A percentile compares a stretch with the other conserved stretches of the same genome.
Conservation (phyloP, 2,329 filamentous ascomycete genomes). For the Sclerotiophoma versabilis region DNA sequence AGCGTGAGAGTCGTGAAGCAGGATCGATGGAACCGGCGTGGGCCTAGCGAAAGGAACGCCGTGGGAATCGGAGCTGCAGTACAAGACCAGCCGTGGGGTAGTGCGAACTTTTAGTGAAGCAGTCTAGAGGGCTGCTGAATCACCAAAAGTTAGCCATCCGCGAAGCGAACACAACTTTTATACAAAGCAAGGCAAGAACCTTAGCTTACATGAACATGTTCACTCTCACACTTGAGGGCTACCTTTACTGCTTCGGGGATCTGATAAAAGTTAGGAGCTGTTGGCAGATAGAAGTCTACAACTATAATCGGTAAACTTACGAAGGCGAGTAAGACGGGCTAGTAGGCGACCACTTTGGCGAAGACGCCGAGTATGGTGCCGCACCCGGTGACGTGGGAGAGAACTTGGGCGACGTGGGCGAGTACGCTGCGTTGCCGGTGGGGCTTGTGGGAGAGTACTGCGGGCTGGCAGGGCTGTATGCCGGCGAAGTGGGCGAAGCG, state of each 20-base stretch:
- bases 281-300: conserved; percentile 20
- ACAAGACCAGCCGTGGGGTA: conserved; percentile 23
- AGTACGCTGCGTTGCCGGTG: conserved; percentile 60
- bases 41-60: conserved; percentile 50
- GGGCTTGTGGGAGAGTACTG: conserved; percentile 62
- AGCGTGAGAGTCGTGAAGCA: not conserved
- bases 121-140: conserved; percentile 27
- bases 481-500: conserved; percentile 71
- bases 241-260: conserved; percentile 45
- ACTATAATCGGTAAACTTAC: conserved; percentile 49
- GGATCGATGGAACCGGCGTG: conserved; percentile 33
- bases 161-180: conserved; percentile 39
- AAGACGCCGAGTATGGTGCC: conserved; percentile 29
- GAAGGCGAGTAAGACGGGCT: conserved; percentile 54
- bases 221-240: not conserved
- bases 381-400: conserved; percentile 50
- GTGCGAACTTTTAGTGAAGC: conserved; percentile 30
- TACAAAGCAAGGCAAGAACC: conserved; percentile 45
- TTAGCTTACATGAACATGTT: conserved; percentile 39
- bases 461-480: conserved; percentile 74
- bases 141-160: conserved; percentile 43
- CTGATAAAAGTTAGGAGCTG: conserved; percentile 35
- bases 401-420: conserved; percentile 51
- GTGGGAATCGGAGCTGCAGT: conserved; percentile 18
- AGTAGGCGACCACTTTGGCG: conserved; percentile 55